Base-by-base conservation (phyloP, 768 basidiomycete genomes). In the Suillus placidus region DNA sequence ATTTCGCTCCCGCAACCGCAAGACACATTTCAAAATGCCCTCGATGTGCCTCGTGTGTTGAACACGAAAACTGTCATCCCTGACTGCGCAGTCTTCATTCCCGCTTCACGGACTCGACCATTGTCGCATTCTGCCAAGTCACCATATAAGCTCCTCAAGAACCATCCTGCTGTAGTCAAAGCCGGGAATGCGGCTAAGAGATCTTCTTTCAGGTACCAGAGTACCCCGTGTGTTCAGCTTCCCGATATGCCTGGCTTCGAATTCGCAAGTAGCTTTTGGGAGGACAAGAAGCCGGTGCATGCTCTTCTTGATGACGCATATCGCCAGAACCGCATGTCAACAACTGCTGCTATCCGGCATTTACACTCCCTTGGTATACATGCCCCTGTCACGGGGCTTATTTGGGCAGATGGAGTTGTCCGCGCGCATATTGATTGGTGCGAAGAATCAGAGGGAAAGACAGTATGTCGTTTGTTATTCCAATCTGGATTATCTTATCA, bases 341-440 rank as follows among this genome's bases (percentile, higher is more conserved):
- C 84, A 5, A 79, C 85, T 13, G 78, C 84, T 4, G 80, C 80
- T 6, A 80, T 77, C 2, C 80, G 86, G 2, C 86, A 87, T 69
- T 73, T 86, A 30, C 79, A 84, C 60, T 83, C 85, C 18, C 70
- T 85, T 32, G 74, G 76, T 47, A 74, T 87, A 10, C 66, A 70
- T 8, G 80, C 80, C 6, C 85, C 85, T 3, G 78, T 87, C 2
- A 80, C 87, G 63, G 86, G 86, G 7, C 72, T 87, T 6, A 80
- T 87, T 18, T 87, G 85, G 85, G 79, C 84, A 9, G 81, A 81
- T 51, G 82, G 83, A 20, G 79, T 70, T 12, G 85, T 87, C 42
- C 77, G 84, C 37, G 85, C 85, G 1, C 86, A 87, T 68, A 73
- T 85, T 1, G 86, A 87, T 69, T 87, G 86, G 86, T 84, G 82